Evolutionary conservation across 164 flowering plant genomes (phyloP), one percentile per base, ranked within the genome.

Genomic region (Dillenia turbinata): DNA sequence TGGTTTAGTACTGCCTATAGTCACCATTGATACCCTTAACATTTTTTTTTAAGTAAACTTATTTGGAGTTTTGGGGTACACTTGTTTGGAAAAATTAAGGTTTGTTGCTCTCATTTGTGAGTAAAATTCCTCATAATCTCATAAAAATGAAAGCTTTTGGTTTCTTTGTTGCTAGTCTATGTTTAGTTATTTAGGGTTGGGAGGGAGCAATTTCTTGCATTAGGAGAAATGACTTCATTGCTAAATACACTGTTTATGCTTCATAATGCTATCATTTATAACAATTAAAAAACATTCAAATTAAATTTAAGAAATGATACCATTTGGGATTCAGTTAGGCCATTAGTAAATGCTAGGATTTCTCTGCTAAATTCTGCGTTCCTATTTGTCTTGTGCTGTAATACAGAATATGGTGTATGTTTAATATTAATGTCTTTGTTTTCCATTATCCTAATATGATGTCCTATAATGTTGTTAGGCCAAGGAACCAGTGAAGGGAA

Each of bases 401-500:
- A 15, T 45, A 51, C 45, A 50, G 24, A 14, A 49, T 48, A 60
- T 9, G 40, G 40, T 5, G 0, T 33, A 33, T 33, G 40, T 7
- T 11, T 45, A 13, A 60, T 26, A 16, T 24, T 60, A 17, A 8
- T 49, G 10, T 9, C 8, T 43, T 13, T 61, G 47, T 40, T 33
- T 14, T 7, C 56, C 11, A 12, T 17, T 45, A 15, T 17, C 4
- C 15, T 11, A 33, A 33, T 33, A 33, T 47, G 44, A 49, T 6
- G 51, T n/a, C 15, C 10, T 49, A 15, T 17, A 7, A 33, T 69
- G 69, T 43, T 43, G 46, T 24, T 70, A 81, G 89, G 80, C 67
- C 86, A 77, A 72, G 92, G 85, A 72, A 62, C 82, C 51, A 65
- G 57, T 58, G 92, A 86, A 46, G 88, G 91, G 71, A 84, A 84